A percentile compares a stretch with the other conserved stretches of the same genome.
Conservation (phyloP, 768 basidiomycete species). For the Leccinum rimulosum region DNA sequence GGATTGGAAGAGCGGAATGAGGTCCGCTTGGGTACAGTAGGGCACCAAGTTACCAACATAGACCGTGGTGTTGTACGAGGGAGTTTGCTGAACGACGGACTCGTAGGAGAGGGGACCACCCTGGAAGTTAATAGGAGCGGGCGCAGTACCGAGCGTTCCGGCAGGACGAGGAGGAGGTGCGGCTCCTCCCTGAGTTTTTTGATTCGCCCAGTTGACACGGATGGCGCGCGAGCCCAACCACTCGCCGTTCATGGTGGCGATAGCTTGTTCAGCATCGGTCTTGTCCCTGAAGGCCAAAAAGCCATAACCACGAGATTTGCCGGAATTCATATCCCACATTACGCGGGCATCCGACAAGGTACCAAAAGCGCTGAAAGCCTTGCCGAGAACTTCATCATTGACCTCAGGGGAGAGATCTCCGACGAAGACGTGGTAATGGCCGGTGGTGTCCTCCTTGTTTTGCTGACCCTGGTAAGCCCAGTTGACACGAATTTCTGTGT, state of each 20-base stretch:
- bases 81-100: constrained; percentile 89
- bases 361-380: constrained; percentile 97
- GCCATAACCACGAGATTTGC: constrained; percentile 96
- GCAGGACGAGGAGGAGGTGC: constrained; percentile 39
- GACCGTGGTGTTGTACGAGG: constrained; percentile 91
- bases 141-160: constrained; percentile 57
- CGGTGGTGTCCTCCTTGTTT: constrained; percentile 98
- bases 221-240: constrained; percentile 98
- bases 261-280: constrained; percentile 98
- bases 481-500: constrained; percentile 98
- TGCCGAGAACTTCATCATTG: constrained; percentile 93
- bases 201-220: constrained; percentile 99
- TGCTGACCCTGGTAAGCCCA: constrained; percentile 99
- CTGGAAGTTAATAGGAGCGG: constrained; percentile 89
- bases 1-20: constrained; percentile 96
- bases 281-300: constrained; percentile 99
- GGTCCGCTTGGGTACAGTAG: constrained; percentile 94
- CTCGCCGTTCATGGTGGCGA: constrained; percentile 99
- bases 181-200: constrained; percentile 82
- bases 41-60: constrained; percentile 99
- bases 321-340: constrained; percentile 99
- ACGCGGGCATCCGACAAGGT: constrained; percentile 96
- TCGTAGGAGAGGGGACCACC: constrained; percentile 91
- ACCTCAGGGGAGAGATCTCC: constrained; percentile 99
- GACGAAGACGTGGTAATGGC: constrained; percentile 98